phyloP scores from a whole-genome alignment of 2,329 filamentous ascomycete genomes.

The Alternaria viburni region DNA sequence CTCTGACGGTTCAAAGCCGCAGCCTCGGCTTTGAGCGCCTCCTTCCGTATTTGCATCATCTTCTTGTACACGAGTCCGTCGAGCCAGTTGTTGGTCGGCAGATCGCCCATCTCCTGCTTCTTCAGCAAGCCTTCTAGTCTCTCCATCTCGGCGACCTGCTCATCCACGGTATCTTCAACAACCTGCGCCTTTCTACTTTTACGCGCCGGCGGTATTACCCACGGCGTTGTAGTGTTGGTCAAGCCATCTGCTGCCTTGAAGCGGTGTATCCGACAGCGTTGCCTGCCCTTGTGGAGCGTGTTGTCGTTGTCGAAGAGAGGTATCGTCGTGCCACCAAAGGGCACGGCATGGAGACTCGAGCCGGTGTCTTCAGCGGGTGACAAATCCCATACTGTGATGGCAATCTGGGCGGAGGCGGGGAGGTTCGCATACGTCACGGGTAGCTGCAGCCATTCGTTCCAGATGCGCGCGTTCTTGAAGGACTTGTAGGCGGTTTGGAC shows the following conservation, averaged over 20 bases:
- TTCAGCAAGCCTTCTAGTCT: slow-evolving; percentile 90
- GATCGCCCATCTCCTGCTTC: slow-evolving; percentile 97
- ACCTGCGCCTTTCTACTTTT: slow-evolving; percentile 58
- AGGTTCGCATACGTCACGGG: slow-evolving; percentile 84
- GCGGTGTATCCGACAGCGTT: slow-evolving; percentile 87
- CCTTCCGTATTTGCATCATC: slow-evolving; percentile 71
- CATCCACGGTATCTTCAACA: slow-evolving; percentile 56
- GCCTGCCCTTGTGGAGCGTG: slow-evolving; percentile 86
- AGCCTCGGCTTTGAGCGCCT: slow-evolving; percentile 47
- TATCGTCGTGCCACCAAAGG: slow-evolving; percentile 93
- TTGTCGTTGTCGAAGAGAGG: slow-evolving; percentile 92
- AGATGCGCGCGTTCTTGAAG: slow-evolving; percentile 76
- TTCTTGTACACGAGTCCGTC: slow-evolving; percentile 92
- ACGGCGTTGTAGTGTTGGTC: slow-evolving; percentile 79
- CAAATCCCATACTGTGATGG: slow-evolving; percentile 94
- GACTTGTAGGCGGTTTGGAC: slow-evolving; percentile 92
- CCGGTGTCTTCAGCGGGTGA: slow-evolving; percentile 77
- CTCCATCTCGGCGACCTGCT: slow-evolving; percentile 84
- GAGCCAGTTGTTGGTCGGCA: slow-evolving; percentile 90
- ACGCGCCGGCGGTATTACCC: slow-evolving; percentile 63
- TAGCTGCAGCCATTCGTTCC: slow-evolving; percentile 96
- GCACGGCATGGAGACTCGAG: slow-evolving; percentile 77
- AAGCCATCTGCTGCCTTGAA: slow-evolving; percentile 85
- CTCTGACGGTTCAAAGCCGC: slow-evolving; percentile 46
- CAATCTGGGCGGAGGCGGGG: slow-evolving; percentile 80